Conservation (phyloP, 805 yeast genomes). For the Jamesozyma lodderae region DNA sequence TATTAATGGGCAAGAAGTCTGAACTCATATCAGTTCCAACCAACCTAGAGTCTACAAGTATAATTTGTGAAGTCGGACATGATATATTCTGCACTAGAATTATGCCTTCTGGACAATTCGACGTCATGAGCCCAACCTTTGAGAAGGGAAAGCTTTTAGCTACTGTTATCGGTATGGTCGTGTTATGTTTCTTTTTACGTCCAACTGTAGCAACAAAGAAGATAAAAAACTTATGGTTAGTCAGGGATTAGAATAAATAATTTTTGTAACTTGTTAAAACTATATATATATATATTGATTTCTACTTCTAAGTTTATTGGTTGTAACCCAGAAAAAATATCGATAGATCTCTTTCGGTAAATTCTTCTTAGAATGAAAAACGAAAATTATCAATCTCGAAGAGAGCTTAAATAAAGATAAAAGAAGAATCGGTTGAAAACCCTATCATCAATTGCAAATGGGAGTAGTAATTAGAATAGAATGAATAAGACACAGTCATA, state of each 20-base stretch:
- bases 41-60: slow-evolving; percentile 69
- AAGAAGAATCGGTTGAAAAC: no score
- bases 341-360: no score
- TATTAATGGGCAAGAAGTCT: slow-evolving; percentile 28
- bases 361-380: no score
- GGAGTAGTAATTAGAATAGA: no score
- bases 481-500: no score
- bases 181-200: slow-evolving; percentile 39
- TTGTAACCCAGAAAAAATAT: no score
- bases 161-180: slow-evolving; percentile 48
- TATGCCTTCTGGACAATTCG: slow-evolving; percentile 79
- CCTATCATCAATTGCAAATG: no score
- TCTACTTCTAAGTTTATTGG: no score
- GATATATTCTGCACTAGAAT: slow-evolving; percentile 71
- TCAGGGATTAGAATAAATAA: slow-evolving; percentile 10
- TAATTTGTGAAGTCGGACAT: slow-evolving; percentile 55
- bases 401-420: no score
- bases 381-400: no score
- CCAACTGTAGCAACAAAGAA: slow-evolving; percentile 51
- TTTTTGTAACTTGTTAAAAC: background rate
- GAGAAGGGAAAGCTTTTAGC: slow-evolving; percentile 52
- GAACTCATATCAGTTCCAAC: slow-evolving; percentile 46
- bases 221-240: slow-evolving; percentile 46
- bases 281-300: no score
- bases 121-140: slow-evolving; percentile 57